Percentiles rank a stretch among this genome's conserved stretches.
Conservation (phyloP, 2,329 filamentous ascomycete genomes). For the Cercospora janseana region DNA sequence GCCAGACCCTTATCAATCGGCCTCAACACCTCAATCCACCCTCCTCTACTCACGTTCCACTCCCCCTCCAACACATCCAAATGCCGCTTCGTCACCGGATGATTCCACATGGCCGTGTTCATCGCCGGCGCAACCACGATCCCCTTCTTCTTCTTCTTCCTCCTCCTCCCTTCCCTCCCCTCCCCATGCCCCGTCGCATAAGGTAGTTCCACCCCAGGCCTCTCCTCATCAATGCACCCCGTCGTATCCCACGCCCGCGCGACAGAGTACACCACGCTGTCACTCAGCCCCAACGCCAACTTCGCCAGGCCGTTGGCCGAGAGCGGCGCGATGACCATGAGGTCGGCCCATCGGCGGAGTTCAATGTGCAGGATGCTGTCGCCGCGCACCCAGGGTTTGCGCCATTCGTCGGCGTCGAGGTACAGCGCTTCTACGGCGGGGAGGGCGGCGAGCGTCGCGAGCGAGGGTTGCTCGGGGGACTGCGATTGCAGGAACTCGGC, state of each 20-base stretch:
- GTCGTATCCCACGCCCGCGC: constrained; percentile 84
- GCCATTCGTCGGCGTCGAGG: constrained; percentile 83
- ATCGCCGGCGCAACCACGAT: constrained; percentile 79
- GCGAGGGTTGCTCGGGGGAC: constrained; percentile 69
- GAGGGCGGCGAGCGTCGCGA: constrained; percentile 58
- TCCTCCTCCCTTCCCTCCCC: constrained; percentile 24
- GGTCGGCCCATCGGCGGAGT: constrained; percentile 74
- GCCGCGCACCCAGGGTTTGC: constrained; percentile 71
- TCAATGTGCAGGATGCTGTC: constrained; percentile 88
- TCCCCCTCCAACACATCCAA: constrained; percentile 67
- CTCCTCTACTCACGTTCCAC: constrained; percentile 59
- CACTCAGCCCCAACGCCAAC: constrained; percentile 72
- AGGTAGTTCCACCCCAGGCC: constrained; percentile 27
- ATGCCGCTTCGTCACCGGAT: constrained; percentile 76
- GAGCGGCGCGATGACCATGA: constrained; percentile 76
- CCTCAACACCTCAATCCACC: constrained; percentile 67
- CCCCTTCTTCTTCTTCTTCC: constrained; percentile 51
- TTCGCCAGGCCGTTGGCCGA: constrained; percentile 86
- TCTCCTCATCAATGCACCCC: constrained; percentile 53
- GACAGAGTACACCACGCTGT: constrained; percentile 70
- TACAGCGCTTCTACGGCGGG: constrained; percentile 79
- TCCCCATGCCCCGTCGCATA: constrained; percentile 18
- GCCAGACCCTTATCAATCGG: constrained; percentile 76
- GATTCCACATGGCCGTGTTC: constrained; percentile 88
- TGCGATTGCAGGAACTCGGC: constrained; percentile 74